Base-by-base conservation (phyloP, 768 basidiomycete species). In the Tricholoma matsutake region DNA sequence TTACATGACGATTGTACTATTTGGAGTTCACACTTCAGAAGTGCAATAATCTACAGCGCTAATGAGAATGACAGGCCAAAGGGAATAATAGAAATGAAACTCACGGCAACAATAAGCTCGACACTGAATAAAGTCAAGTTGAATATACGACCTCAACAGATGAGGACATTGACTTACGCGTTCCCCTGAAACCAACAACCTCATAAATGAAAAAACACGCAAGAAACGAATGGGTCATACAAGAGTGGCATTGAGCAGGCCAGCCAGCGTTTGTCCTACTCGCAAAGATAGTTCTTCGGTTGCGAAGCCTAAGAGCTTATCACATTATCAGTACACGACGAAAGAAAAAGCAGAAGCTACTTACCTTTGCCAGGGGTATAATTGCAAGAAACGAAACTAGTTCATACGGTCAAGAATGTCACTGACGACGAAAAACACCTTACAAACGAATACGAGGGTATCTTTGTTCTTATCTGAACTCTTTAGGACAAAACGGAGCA, bases 281-380 rank as follows among this genome's bases (percentile, higher is more conserved):
- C 92, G 85, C 58, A 92, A 68, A 3, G 93, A 90, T 16, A 95
- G 65, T 64, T 95, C 91, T 61, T 95, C 93, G 0, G 93, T 95
- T 1, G 91, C 91, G 68, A 93, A 94, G 1, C 87, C 88, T 2
- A 94, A 79, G 4, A 94, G 73, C 88, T 91, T 59, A 41, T 28
- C 43, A 6, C 6, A 49, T 28, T 4, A 49, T 64, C 35, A 63
- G 53, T 14, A 20, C 11, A 28, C 11, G 8, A 2, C 16, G 31
- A 39, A 7, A 25, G 11, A 35, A 6, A 13, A 34, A 25, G 22
- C 6, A 61, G 32, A 49, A 6, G 6, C 6, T 29, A 55, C 65
- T 37, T 43, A 88, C 89, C 75, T 92, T 91, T 41, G 92, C 92
- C 5, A 94, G 79, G 6, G 93, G 93, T 61, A 95, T 83, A 60